These are phyloP conservation scores for Tulasnella sp. DNA, from an alignment of 768 basidiomycete genomes.

Conservation along the genomic window DNA sequence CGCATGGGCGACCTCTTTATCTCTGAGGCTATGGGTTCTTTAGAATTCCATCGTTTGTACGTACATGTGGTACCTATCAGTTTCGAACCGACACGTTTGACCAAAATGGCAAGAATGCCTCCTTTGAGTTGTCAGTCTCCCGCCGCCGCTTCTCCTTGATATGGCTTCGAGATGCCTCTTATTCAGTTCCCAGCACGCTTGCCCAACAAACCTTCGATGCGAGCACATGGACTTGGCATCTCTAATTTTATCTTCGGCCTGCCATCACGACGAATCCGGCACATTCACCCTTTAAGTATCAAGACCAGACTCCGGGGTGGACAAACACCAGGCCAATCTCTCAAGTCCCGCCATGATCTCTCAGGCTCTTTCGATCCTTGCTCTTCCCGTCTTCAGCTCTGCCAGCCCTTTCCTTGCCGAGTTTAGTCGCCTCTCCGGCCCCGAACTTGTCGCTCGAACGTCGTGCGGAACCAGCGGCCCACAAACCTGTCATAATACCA, in stretches of 20 bases:
- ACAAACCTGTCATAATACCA: slow-evolving; percentile 47
- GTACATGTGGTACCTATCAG: background rate
- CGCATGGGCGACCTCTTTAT: background rate
- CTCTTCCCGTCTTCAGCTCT: background rate
- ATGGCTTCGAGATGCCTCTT: background rate
- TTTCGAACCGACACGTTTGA: background rate
- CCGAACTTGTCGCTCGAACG: slow-evolving; percentile 15
- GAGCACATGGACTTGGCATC: slow-evolving; percentile 1
- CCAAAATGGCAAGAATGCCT: background rate
- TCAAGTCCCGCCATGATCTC: background rate
- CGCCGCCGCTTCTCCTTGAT: background rate
- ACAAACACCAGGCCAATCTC: background rate
- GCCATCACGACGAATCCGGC: background rate
- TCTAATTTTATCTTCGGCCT: background rate
- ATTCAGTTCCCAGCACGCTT: background rate
- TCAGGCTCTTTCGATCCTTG: background rate
- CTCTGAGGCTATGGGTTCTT: background rate
- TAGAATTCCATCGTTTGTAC: background rate
- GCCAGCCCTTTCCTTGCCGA: slow-evolving; percentile 16
- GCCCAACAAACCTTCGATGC: background rate
- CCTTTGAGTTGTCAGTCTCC: background rate
- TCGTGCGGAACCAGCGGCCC: background rate
- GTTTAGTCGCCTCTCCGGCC: background rate
- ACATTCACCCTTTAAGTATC: background rate
- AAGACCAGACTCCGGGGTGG: background rate